phyloP scores from a whole-genome alignment of 1,284 basidiomycete genomes.

The Malassezia sympodialis region DNA sequence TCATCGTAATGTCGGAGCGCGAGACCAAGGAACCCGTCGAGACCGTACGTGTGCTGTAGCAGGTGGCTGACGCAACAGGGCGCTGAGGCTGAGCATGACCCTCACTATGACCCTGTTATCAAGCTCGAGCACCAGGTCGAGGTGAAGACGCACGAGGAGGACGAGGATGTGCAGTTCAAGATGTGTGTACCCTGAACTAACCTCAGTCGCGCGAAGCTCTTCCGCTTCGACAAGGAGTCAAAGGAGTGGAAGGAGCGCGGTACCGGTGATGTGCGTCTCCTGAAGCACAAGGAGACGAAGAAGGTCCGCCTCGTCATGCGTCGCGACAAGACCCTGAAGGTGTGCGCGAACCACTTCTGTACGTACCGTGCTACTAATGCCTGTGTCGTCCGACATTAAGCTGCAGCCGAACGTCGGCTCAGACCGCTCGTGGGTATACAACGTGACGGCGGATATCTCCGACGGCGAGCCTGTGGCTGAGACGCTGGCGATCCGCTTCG shows the following conservation, averaged over 20 bases:
- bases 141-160: constrained; percentile 88
- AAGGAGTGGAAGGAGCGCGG: constrained; percentile 93
- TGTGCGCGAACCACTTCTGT: constrained; percentile 97
- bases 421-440: constrained; percentile 93
- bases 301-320: constrained; percentile 97
- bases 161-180: constrained; percentile 88
- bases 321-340: constrained; percentile 98
- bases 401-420: constrained; percentile 97
- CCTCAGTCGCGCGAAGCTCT: constrained; percentile 88
- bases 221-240: constrained; percentile 73
- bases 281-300: constrained; percentile 68
- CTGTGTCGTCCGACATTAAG: constrained; percentile 82
- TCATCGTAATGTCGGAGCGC: constrained; percentile 12
- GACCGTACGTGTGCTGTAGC: not conserved
- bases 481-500: constrained; percentile 95
- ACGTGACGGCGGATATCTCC: constrained; percentile 87
- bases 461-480: constrained; percentile 69
- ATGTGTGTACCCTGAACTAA: constrained; percentile 58
- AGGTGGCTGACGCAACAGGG: not conserved
- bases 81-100: constrained; percentile 74
- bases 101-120: constrained; percentile 91
- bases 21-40: constrained; percentile 12
- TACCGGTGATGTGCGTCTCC: constrained; percentile 43
- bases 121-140: constrained; percentile 93
- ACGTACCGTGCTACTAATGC: constrained; percentile 49